Conservation (phyloP, 202 grass and related monocot species). For the Dendrocalamus latiflorus region DNA sequence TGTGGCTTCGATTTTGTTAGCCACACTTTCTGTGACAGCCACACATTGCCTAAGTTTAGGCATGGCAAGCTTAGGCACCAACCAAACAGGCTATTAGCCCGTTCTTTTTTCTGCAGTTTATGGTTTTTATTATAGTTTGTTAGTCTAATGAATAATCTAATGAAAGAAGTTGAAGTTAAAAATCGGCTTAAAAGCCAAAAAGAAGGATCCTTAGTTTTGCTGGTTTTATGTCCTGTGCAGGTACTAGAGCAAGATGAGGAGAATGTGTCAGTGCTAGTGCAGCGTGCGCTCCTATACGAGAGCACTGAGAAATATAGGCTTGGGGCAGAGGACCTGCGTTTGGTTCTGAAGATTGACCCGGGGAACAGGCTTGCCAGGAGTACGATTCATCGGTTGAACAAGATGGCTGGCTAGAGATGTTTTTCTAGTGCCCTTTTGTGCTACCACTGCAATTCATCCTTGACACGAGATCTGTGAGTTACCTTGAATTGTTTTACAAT, state of each 20-base stretch:
- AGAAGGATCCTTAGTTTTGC: not conserved
- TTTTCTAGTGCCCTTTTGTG: conserved; percentile 33
- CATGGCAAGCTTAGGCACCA: no score
- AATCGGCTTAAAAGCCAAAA: no score
- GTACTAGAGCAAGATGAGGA: conserved; percentile 69
- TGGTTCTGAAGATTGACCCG: conserved; percentile 99
- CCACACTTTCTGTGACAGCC: no score
- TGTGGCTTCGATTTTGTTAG: no score
- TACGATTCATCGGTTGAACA: conserved; percentile 90
- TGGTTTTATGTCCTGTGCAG: conserved; percentile 45
- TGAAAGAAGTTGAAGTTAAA: no score
- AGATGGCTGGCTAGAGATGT: conserved; percentile 82
- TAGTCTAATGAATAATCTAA: no score
- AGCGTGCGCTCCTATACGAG: conserved; percentile 94
- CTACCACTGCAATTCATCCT: conserved; percentile 31
- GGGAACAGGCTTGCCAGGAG: conserved; percentile 91
- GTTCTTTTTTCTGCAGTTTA: no score
- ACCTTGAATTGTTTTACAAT: conserved; percentile 35
- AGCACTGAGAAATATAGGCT: conserved; percentile 94
- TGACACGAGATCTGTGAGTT: conserved; percentile 37
- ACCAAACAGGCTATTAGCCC: no score
- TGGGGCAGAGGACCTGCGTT: conserved; percentile 89
- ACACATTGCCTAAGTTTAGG: no score
- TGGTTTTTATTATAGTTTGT: no score
- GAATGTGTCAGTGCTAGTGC: conserved; percentile 73